Evolutionary conservation across 208 protist genomes (phyloP).

Genomic region (Angomonas deanei): DNA sequence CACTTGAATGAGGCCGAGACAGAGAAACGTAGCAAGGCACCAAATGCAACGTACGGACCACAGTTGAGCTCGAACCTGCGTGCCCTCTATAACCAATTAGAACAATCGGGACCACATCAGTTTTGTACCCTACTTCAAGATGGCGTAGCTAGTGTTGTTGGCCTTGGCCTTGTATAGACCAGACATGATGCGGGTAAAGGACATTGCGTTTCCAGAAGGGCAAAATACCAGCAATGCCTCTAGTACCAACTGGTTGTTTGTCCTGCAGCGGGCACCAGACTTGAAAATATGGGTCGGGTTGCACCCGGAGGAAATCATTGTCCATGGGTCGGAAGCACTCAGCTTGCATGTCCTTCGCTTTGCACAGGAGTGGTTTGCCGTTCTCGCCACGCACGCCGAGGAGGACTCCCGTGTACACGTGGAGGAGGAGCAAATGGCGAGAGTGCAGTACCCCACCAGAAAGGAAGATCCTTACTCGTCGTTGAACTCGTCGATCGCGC

Average conservation of each 20-base stretch:
- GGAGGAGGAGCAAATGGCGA: conserved; percentile 20
- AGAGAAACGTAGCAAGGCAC: not conserved
- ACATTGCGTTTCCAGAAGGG: not conserved
- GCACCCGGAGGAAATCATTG: conserved; percentile 42
- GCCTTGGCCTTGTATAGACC: not conserved
- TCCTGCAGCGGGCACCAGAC: conserved; percentile 12
- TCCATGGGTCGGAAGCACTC: conserved; percentile 36
- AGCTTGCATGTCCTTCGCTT: conserved; percentile 67
- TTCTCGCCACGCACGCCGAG: conserved; percentile 67
- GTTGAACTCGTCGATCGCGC: not conserved
- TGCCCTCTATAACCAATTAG: not conserved
- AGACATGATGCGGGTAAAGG: not conserved
- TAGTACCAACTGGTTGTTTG: conserved; percentile 18
- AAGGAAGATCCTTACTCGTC: not conserved
- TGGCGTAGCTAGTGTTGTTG: not conserved
- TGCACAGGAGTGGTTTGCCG: conserved; percentile 58
- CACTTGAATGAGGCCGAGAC: not conserved
- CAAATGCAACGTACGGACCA: not conserved
- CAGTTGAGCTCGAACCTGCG: not conserved
- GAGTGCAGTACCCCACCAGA: not conserved
- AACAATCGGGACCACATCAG: not conserved
- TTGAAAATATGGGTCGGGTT: conserved; percentile 43
- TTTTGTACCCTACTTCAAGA: not conserved
- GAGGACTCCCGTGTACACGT: conserved; percentile 29
- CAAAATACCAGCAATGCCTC: not conserved